Evolutionary conservation across 768 basidiomycete genomes (phyloP), one percentile per base, ranked within the genome.

Genomic region (Krasilnikovozyma curviuscula): DNA sequence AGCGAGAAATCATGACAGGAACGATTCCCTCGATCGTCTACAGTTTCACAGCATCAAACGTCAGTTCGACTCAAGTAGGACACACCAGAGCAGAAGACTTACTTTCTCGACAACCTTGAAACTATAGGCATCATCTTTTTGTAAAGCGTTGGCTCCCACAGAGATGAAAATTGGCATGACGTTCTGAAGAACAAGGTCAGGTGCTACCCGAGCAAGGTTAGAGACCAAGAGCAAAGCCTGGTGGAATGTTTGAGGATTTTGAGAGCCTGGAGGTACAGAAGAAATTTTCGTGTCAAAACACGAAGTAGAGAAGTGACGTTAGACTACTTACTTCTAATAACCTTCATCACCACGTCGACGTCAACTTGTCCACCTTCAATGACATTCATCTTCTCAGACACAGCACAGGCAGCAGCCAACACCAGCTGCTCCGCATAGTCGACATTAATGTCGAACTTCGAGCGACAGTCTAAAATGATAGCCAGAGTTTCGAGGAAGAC

Each of bases 91-190:
- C 12, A n/a, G 19, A 24, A 9, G 13, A 41, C 67, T 37, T 46
- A 84, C 86, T 71, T 81, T 82, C 62, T 95, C 88, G 2, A 97
- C 83, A 8, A 97, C 88, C 31, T 77, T 76, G 70, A 93, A 91
- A 59, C 83, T 89, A 65, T 91, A 89, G 0, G 81, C 75, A 61
- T 98, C 93, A 55, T 98, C 93, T 40, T 88, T 74, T 59, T 93
- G 91, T 69, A 95, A 83, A 16, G 95, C 79, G 53, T 85, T 89
- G n/a, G 89, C 84, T 18, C 93, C 91, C 85, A 97, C 95, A 67
- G 95, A 97, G 0, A 89, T 95, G 69, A 98, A 97, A 38, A 98
- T 78, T 3, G 93, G 91, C 84, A 98, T 93, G 43, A 95, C 73
- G 56, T 91, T 86, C 59, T 83, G 84, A 12, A 97, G 70, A 27